A percentile compares a stretch with the other conserved stretches of the same genome.
These are phyloP conservation scores for Theileria orientalis DNA, from an alignment of 169 alveolate species.

Conservation along the genomic window DNA sequence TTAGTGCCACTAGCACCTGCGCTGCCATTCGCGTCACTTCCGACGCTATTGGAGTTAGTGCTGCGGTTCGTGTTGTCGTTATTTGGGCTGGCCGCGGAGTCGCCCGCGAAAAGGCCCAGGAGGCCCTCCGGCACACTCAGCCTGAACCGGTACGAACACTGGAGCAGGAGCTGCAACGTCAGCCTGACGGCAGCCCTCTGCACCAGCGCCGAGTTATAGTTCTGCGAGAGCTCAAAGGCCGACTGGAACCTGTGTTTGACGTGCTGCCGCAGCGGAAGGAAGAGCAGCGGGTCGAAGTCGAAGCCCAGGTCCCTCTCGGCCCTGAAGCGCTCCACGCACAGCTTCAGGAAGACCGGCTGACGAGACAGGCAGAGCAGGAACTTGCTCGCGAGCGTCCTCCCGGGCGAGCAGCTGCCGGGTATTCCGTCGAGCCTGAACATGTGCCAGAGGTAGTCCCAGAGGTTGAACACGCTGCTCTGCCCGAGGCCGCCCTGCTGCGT, in stretches of 20 bases:
- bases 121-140: background rate
- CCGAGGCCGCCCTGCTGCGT: background rate
- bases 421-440: constrained; percentile 64
- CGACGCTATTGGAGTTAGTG: background rate
- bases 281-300: constrained; percentile 34
- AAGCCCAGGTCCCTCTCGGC: constrained; percentile 54
- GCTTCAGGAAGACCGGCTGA: constrained; percentile 38
- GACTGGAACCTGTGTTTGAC: constrained; percentile 10
- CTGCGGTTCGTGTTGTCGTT: background rate
- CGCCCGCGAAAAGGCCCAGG: too few species aligned
- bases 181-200: constrained; percentile 47
- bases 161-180: constrained; percentile 6
- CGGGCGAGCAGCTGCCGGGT: constrained; percentile 58
- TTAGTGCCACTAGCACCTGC: too few species aligned
- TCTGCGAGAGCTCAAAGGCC: constrained; percentile 58
- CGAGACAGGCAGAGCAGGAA: constrained; percentile 49
- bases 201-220: constrained; percentile 45
- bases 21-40: background rate
- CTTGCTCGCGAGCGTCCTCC: constrained; percentile 33
- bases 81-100: background rate
- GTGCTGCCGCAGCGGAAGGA: constrained; percentile 41
- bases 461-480: background rate
- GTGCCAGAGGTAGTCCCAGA: constrained; percentile 63
- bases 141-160: background rate
- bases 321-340: constrained; percentile 33